phyloP scores from a whole-genome alignment of 73 alveolate genomes.

The Tetrahymena thermophila region DNA sequence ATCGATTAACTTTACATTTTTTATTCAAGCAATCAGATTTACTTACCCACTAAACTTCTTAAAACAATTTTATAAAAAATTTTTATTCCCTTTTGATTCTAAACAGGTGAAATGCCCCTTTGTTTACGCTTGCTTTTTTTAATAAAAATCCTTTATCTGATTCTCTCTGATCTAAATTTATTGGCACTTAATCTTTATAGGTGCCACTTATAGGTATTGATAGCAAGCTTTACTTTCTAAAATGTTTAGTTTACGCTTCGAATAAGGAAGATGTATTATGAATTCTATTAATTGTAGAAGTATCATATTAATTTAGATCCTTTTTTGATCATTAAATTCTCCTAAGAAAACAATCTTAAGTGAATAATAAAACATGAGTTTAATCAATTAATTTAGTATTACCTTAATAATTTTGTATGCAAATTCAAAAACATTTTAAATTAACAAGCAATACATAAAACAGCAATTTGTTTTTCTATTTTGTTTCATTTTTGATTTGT shows the following conservation, averaged over 20 bases:
- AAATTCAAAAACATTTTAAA: too few relatives aligned
- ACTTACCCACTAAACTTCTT: too few relatives aligned
- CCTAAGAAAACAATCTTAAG: background rate
- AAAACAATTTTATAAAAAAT: too few relatives aligned
- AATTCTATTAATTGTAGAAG: background rate
- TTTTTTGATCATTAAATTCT: background rate
- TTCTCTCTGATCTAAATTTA: background rate
- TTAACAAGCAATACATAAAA: too few relatives aligned
- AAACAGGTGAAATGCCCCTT: background rate
- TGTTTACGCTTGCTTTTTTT: background rate
- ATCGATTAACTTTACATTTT: too few relatives aligned
- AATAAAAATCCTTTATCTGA: background rate
- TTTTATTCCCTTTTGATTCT: background rate
- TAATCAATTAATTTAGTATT: too few relatives aligned
- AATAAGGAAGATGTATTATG: too few relatives aligned
- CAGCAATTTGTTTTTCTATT: background rate
- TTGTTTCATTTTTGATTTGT: background rate
- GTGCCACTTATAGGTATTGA: background rate
- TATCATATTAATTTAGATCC: background rate
- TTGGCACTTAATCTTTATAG: background rate
- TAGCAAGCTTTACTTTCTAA: background rate
- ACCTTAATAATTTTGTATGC: background rate
- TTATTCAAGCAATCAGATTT: too few relatives aligned
- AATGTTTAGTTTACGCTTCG: background rate
- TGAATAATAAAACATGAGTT: background rate